Evolutionary conservation across 768 basidiomycete genomes (phyloP).

Genomic region (Mycena rebaudengoi): DNA sequence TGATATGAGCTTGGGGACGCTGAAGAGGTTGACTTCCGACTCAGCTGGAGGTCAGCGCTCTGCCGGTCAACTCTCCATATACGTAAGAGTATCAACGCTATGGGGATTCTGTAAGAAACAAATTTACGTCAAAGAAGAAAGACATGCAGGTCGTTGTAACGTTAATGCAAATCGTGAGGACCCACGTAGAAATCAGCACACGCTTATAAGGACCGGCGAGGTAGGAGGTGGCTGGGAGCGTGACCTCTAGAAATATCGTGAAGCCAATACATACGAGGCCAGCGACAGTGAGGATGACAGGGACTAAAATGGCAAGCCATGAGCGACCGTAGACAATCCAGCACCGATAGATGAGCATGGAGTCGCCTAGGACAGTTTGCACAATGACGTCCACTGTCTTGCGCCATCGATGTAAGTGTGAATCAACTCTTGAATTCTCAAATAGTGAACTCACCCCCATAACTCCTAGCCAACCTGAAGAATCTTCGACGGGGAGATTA

Average conservation of each 20-base stretch:
- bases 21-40: not conserved
- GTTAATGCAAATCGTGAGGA: conserved; percentile 11
- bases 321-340: conserved; percentile 15
- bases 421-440: not conserved
- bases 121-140: not conserved
- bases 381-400: not conserved
- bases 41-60: not conserved
- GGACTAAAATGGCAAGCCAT: conserved; percentile 4
- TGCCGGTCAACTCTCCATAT: conserved; percentile 13
- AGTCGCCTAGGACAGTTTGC: conserved; percentile 6
- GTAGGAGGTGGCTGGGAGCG: not conserved
- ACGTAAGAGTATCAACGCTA: not conserved
- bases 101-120: not conserved
- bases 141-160: not conserved
- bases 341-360: conserved; percentile 18
- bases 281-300: conserved; percentile 2
- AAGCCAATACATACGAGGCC: conserved; percentile 1
- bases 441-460: not conserved
- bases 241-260: conserved; percentile 2
- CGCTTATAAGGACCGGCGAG: conserved; percentile 1
- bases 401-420: not conserved
- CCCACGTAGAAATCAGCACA: conserved; percentile 1
- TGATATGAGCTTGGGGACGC: not conserved
- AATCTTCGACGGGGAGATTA: not conserved
- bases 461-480: conserved; percentile 8